Base-by-base conservation (phyloP, 805 yeast species). In the Barnettozyma populi region DNA sequence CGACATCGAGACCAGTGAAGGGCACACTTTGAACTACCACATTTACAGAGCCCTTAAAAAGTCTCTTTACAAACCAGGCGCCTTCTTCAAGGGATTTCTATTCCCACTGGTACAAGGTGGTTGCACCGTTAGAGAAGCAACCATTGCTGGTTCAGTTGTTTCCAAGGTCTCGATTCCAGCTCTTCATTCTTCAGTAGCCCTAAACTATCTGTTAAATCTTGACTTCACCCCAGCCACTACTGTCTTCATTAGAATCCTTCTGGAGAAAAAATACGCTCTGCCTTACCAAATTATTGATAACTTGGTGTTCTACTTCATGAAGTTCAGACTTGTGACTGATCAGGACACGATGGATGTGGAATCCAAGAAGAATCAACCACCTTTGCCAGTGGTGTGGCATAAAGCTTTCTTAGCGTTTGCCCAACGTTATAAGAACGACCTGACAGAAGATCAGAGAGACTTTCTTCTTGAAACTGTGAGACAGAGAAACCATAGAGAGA, bases 371-470 rank as follows among this genome's bases (percentile, higher is more conserved):
- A 53, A 55, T 43, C 58, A 55, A 10, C 81, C 84, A 23, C 78
- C 77, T 43, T 74, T 94, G 62, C 98, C 99, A 7, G 86, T 94
- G 16, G 92, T 92, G 34, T 94, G 99, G 98, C 98, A 95, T 66
- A 95, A 92, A 66, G 92, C 97, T 2, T 86, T 94, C 62, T 74
- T 94, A 48, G 84, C 94, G 2, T 94, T 94, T 71, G 96, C 97
- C 32, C 97, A 90, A 70, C 78, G 97, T 54, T 94, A 94, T 65
- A 94, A 92, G 67, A 92, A 94, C 63, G 99, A 94, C 73, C 88
- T 94, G 50, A 94, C 99, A n/a, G 96, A 89, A 59, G 99, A 94
- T 64, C 99, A 94, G 73, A 79, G 97, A 64, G 99, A 94, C 59
- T 89, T 92, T 67, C 71, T 94, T 51, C 70, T 94, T 63, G 97